Conservation (phyloP, 2,329 filamentous ascomycete species). For the Exophiala aquamarina region DNA sequence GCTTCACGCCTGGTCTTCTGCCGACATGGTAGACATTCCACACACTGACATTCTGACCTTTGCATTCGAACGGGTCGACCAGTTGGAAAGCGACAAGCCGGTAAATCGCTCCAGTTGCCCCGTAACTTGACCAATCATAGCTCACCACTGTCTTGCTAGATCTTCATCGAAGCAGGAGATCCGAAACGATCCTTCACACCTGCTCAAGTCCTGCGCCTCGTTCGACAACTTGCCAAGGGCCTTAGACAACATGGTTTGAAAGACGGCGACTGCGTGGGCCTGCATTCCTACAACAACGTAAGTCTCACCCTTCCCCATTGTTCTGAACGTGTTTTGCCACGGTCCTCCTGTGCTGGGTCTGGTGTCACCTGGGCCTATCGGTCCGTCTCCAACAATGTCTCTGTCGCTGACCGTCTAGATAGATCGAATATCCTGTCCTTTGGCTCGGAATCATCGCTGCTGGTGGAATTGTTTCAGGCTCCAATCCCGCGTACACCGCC, state of each 20-base stretch:
- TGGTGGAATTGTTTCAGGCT: conserved; percentile 52
- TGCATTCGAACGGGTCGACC: conserved; percentile 37
- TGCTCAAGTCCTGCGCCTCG: conserved; percentile 35
- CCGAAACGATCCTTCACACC: conserved; percentile 38
- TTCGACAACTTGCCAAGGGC: conserved; percentile 42
- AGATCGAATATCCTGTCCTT: conserved; percentile 42
- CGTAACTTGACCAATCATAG: neutral
- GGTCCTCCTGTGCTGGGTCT: conserved; percentile 12
- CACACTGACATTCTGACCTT: conserved; percentile 41
- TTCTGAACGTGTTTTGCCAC: conserved; percentile 23
- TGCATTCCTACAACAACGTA: conserved; percentile 44
- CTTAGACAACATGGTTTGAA: conserved; percentile 39
- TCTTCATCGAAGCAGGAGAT: conserved; percentile 45
- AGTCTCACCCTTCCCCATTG: conserved; percentile 29
- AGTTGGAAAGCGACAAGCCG: conserved; percentile 38
- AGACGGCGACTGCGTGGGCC: conserved; percentile 43
- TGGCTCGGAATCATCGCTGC: conserved; percentile 46
- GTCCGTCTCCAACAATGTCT: conserved; percentile 2
- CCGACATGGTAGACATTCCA: conserved; percentile 4
- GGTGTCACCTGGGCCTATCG: conserved; percentile 15
- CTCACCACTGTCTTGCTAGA: conserved; percentile 15
- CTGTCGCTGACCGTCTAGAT: conserved; percentile 1
- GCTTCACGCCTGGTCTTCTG: conserved; percentile 9
- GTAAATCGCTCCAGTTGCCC: conserved; percentile 12
- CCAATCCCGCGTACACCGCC: conserved; percentile 49